Percentiles rank a stretch among this genome's conserved stretches.
These are phyloP conservation scores for Blastosporella zonata DNA, from an alignment of 1,284 basidiomycete species.

Conservation along the genomic window DNA sequence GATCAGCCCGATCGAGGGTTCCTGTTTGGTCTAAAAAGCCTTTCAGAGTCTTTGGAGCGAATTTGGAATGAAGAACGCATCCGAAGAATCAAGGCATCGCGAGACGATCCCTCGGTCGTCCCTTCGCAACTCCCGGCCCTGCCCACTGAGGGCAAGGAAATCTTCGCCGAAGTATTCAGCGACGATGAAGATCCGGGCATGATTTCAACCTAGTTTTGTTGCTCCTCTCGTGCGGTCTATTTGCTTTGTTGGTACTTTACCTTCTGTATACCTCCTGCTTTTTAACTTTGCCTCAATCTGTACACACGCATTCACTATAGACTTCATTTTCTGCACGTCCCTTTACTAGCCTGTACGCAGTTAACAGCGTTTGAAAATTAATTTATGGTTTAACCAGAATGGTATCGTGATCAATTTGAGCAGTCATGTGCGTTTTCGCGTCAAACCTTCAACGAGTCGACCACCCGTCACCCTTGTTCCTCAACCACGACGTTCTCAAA, in stretches of 20 bases:
- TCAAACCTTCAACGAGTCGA: neutral
- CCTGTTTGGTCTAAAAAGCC: slow-evolving; percentile 84
- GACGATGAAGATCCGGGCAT: slow-evolving; percentile 66
- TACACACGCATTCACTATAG: slow-evolving; percentile 18
- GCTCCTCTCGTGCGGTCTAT: slow-evolving; percentile 4
- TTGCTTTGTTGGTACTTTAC: slow-evolving; percentile 14
- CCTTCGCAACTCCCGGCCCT: slow-evolving; percentile 58
- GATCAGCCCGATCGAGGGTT: slow-evolving; percentile 93
- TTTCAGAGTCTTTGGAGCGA: slow-evolving; percentile 70
- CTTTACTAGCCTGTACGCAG: slow-evolving; percentile 8
- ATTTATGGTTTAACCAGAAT: neutral
- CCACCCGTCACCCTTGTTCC: neutral
- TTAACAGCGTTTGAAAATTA: too few species aligned
- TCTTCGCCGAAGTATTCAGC: slow-evolving; percentile 73
- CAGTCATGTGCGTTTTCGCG: slow-evolving; percentile 11
- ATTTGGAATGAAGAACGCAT: slow-evolving; percentile 86
- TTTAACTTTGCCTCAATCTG: slow-evolving; percentile 12
- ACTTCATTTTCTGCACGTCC: slow-evolving; percentile 16
- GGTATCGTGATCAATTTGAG: slow-evolving; percentile 6
- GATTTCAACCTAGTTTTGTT: slow-evolving; percentile 54
- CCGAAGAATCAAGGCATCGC: slow-evolving; percentile 57
- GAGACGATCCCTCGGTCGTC: slow-evolving; percentile 51
- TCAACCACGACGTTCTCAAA: neutral
- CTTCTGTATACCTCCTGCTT: slow-evolving; percentile 15
- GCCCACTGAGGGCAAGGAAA: slow-evolving; percentile 66